Evolutionary conservation across 2,329 filamentous ascomycete genomes (phyloP), one percentile per base, ranked within the genome.

Genomic region (Tothia fuscella): DNA sequence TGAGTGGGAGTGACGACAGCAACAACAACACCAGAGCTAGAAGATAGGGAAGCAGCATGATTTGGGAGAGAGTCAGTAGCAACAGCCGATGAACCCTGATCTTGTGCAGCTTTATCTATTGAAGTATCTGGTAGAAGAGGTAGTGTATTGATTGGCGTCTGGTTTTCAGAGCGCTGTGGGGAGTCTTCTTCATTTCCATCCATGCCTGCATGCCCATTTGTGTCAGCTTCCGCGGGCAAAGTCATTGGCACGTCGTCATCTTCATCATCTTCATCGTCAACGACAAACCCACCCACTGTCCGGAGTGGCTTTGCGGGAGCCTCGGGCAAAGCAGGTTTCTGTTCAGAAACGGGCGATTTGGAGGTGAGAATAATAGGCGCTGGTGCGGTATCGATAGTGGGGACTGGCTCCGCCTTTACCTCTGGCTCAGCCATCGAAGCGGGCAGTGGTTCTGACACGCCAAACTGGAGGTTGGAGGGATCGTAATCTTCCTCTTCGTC

Each of bases 181-280:
- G 22, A 22, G 20, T 22, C 60, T 58, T 62, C 56, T 55, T 64
- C 61, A 62, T 65, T 63, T 57, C 68, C 61, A 56, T 65, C 38
- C 28, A 31, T 29, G 16, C 41, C 41, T 26, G n/a, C 31, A 25
- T 24, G 36, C 59, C 63, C 61, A 58, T 51, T 55, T 54, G 66
- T 56, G 56, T 61, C 66, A 55, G 63, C 67, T 53, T 65, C 61
- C 47, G 63, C 50, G 43, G 55, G 55, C 51, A 20, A n/a, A 50
- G 76, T 47, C 48, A 56, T 54, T 47, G 57, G 55, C 50, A 56
- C 54, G 47, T 69, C 66, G 52, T 69, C 67, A 53, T 75, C 71
- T 55, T 72, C 70, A 53, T 72, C 70, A 57, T 71, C 70, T 56
- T 76, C 72, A 57, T 75, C 73, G 60, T 78, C 74, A 56, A 73